A percentile compares a stretch with the other conserved stretches of the same genome.
Evolutionary conservation across 768 basidiomycete genomes (phyloP).

Genomic region (Suillus subaureus): DNA sequence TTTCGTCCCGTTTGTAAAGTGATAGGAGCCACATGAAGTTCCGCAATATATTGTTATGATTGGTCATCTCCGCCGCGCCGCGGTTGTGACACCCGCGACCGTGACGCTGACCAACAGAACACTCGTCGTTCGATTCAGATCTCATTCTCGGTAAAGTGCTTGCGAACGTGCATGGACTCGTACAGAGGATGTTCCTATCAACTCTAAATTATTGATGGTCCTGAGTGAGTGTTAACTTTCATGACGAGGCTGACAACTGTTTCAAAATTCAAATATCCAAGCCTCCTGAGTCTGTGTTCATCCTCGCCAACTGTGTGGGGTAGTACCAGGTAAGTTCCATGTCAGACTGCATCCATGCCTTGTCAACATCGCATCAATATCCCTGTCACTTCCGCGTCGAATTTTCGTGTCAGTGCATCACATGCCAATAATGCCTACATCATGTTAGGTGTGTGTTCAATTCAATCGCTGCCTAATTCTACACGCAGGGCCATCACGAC

Average conservation of each 20-base stretch:
- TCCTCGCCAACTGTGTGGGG: neutral
- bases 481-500: neutral
- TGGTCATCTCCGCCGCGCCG: neutral
- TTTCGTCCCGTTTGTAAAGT: neutral
- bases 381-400: neutral
- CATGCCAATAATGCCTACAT: neutral
- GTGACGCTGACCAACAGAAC: too few species aligned
- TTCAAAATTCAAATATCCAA: neutral
- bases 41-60: neutral
- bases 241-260: neutral
- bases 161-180: neutral
- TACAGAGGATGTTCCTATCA: neutral
- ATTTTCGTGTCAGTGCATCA: neutral
- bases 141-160: neutral
- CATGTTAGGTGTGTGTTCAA: neutral
- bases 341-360: neutral
- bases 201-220: too few species aligned
- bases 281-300: neutral
- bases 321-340: neutral
- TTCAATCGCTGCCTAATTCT: neutral
- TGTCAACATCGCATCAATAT: neutral
- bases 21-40: neutral
- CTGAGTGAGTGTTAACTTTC: neutral
- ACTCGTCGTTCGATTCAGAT: neutral
- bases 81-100: too few species aligned